These are phyloP conservation scores for Laetiporus sulphureus DNA, from an alignment of 1,284 basidiomycete genomes.

Conservation along the genomic window DNA sequence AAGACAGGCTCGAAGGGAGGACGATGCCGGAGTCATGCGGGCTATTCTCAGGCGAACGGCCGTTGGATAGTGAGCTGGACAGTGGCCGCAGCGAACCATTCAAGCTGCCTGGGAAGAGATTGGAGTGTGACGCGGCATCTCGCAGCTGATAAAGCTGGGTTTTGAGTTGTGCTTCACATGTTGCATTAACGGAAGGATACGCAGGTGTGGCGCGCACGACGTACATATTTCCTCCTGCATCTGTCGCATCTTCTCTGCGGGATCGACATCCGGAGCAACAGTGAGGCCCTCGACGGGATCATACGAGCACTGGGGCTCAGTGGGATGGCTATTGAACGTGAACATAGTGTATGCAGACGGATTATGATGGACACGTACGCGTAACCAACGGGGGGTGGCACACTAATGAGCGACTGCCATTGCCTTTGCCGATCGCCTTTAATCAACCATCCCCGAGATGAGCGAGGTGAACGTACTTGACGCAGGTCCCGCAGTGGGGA, in stretches of 20 bases:
- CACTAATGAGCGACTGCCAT: constrained; percentile 73
- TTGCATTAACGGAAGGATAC: not conserved
- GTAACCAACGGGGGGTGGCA: constrained; percentile 73
- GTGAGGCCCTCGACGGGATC: constrained; percentile 77
- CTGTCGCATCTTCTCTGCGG: constrained; percentile 63
- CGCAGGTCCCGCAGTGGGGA: constrained; percentile 76
- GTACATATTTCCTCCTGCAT: constrained; percentile 74
- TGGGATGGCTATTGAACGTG: constrained; percentile 66
- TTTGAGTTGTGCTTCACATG: constrained; percentile 50
- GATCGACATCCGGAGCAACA: constrained; percentile 67
- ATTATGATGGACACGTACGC: constrained; percentile 42
- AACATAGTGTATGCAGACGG: too few species aligned
- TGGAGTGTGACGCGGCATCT: constrained; percentile 31
- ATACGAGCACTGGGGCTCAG: constrained; percentile 74
- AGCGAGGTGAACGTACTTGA: constrained; percentile 47
- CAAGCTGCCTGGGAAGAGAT: constrained; percentile 28
- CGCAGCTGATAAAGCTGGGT: constrained; percentile 51
- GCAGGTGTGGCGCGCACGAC: constrained; percentile 12
- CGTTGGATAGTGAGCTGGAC: constrained; percentile 19
- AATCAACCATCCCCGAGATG: constrained; percentile 7
- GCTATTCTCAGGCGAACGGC: constrained; percentile 19
- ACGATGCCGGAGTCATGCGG: constrained; percentile 29
- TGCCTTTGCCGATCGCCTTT: constrained; percentile 36
- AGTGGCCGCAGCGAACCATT: too few species aligned
- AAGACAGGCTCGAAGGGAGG: constrained; percentile 32